Conservation (phyloP, 768 basidiomycete genomes). For the Lyophyllum semitale region DNA sequence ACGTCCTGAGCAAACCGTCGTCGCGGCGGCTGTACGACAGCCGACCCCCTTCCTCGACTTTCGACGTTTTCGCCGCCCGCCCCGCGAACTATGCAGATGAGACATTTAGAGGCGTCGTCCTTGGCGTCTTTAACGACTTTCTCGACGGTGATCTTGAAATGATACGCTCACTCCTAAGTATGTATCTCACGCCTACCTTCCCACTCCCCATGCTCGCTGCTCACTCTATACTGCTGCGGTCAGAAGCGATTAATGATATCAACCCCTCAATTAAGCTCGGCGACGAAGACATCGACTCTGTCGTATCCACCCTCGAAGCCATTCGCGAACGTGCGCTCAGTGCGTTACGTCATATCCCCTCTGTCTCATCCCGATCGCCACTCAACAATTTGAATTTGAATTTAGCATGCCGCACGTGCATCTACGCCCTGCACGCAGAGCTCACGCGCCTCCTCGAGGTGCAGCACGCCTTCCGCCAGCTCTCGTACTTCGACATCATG, state of each 20-base stretch:
- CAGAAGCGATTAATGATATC: slow-evolving; percentile 77
- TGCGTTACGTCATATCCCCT: slow-evolving; percentile 44
- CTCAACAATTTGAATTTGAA: slow-evolving; percentile 3
- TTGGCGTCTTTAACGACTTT: slow-evolving; percentile 79
- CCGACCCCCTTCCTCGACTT: slow-evolving; percentile 44
- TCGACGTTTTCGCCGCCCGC: slow-evolving; percentile 56
- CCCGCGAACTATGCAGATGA: slow-evolving; percentile 69
- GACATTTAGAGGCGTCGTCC: slow-evolving; percentile 73
- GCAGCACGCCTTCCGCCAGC: slow-evolving; percentile 71
- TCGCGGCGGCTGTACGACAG: slow-evolving; percentile 71
- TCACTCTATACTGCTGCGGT: not conserved
- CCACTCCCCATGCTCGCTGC: not conserved
- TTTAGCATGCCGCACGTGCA: slow-evolving; percentile 74
- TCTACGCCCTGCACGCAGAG: slow-evolving; percentile 71
- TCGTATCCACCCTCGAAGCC: slow-evolving; percentile 68
- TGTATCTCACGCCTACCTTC: slow-evolving; percentile 25
- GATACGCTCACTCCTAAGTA: slow-evolving; percentile 74
- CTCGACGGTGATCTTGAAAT: slow-evolving; percentile 87
- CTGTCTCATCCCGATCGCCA: not conserved
- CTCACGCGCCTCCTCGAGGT: slow-evolving; percentile 80
- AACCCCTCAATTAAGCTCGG: slow-evolving; percentile 77
- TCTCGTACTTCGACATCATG: slow-evolving; percentile 77
- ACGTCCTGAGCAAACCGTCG: slow-evolving; percentile 74
- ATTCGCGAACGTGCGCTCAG: slow-evolving; percentile 78
- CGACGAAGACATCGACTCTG: slow-evolving; percentile 76